Conservation (phyloP, 306 rosid species). For the Acacia acuminata region DNA sequence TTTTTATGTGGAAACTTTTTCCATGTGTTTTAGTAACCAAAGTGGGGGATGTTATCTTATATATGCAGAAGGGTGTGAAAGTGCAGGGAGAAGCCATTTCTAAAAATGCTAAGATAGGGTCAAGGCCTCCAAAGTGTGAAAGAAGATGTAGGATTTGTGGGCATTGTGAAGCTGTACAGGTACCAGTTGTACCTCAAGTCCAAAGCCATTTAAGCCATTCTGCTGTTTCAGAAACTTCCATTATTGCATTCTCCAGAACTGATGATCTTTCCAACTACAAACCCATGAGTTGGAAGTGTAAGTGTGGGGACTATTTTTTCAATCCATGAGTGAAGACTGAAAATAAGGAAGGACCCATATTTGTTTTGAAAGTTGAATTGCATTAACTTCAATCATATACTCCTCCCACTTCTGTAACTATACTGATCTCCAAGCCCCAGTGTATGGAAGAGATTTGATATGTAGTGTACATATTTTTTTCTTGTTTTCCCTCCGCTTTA, state of each 20-base stretch:
- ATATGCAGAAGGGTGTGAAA: constrained; percentile 33
- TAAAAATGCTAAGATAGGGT: constrained; percentile 53
- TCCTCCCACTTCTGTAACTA: neutral
- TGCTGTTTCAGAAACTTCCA: constrained; percentile 11
- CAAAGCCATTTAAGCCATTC: constrained; percentile 39
- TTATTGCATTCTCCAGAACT: constrained; percentile 46
- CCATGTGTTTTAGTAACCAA: neutral
- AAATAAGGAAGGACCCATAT: neutral
- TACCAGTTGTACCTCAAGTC: constrained; percentile 52
- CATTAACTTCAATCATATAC: constrained; percentile 15
- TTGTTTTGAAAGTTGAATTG: constrained; percentile 13
- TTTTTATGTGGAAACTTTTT: neutral
- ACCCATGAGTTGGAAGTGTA: constrained; percentile 91
- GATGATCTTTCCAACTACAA: constrained; percentile 73
- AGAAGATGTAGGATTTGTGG: constrained; percentile 57
- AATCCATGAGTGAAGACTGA: constrained; percentile 55
- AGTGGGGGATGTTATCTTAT: neutral
- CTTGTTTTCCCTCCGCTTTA: constrained; percentile 16
- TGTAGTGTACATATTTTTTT: constrained; percentile 18
- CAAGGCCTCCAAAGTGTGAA: constrained; percentile 76
- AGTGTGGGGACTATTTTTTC: constrained; percentile 68
- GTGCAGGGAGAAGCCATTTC: constrained; percentile 29
- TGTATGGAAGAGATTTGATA: constrained; percentile 30
- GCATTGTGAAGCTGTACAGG: constrained; percentile 82
- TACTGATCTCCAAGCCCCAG: neutral